Evolutionary conservation across 164 flowering plant species (phyloP).

Genomic region (Tinospora cordifolia): DNA sequence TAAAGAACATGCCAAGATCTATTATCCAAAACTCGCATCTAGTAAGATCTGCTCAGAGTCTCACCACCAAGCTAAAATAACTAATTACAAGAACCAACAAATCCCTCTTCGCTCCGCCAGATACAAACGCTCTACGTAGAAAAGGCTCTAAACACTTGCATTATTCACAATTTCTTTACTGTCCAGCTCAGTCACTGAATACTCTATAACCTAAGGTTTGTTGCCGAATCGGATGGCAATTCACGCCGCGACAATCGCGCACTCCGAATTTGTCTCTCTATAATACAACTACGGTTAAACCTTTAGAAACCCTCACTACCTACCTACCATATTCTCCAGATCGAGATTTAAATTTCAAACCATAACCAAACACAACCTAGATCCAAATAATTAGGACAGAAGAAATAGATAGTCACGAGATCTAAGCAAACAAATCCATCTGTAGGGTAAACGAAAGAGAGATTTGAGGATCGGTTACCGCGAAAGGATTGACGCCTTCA

Average conservation of each 20-base stretch:
- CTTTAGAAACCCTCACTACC: background rate
- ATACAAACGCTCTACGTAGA: background rate
- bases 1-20: background rate
- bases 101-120: background rate
- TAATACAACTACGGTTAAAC: background rate
- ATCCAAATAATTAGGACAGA: background rate
- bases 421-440: background rate
- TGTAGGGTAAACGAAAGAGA: constrained; percentile 10
- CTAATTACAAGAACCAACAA: background rate
- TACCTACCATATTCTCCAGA: background rate
- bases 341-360: background rate
- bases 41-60: background rate
- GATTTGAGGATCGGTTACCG: constrained; percentile 36
- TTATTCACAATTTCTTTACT: background rate
- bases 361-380: background rate
- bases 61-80: background rate
- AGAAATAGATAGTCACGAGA: background rate
- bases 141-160: background rate
- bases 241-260: background rate
- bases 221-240: background rate
- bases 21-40: background rate
- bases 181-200: background rate
- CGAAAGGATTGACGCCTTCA: constrained; percentile 71
- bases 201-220: background rate
- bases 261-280: background rate